These are phyloP conservation scores for Colletotrichum tropicale DNA, from an alignment of 2,329 filamentous ascomycete species.

Conservation along the genomic window DNA sequence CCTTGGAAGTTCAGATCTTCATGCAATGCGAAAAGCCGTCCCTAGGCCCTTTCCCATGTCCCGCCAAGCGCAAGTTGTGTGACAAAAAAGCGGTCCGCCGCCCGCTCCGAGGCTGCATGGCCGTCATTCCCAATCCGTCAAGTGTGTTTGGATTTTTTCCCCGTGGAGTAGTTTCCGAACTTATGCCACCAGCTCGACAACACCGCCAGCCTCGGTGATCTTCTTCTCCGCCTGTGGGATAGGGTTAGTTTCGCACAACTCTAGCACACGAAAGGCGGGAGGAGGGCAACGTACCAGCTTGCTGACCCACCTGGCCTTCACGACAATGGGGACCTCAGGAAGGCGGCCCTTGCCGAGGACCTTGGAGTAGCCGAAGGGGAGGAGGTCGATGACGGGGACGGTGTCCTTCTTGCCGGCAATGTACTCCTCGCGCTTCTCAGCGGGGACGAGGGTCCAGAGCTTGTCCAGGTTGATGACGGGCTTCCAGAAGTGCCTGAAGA, in stretches of 20 bases:
- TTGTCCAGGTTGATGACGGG: conserved; percentile 99
- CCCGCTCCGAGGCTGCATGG: conserved; percentile 10
- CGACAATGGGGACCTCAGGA: conserved; percentile 90
- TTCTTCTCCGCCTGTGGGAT: conserved; percentile 79
- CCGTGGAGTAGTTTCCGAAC: conserved; percentile 19
- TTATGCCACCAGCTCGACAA: conserved; percentile 92
- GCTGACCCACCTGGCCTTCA: conserved; percentile 94
- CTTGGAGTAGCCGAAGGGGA: conserved; percentile 97
- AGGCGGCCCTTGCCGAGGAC: conserved; percentile 98
- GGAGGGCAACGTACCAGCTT: conserved; percentile 57
- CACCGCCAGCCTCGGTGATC: conserved; percentile 97
- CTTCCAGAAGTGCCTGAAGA: conserved; percentile 86
- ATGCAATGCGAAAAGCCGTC: conserved; percentile 23
- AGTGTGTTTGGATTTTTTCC: not conserved
- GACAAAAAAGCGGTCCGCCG: conserved; percentile 19
- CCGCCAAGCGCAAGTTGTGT: conserved; percentile 18
- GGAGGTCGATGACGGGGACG: conserved; percentile 96
- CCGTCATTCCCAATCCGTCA: conserved; percentile 16
- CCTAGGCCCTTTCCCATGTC: conserved; percentile 17
- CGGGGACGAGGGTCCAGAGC: conserved; percentile 95
- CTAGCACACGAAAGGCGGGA: too few relatives aligned
- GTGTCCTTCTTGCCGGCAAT: conserved; percentile 85
- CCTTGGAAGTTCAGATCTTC: conserved; percentile 20
- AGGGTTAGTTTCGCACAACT: not conserved
- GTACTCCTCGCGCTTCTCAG: conserved; percentile 93